These are phyloP conservation scores for Kalmusia sp. DNA, from an alignment of 2,329 filamentous ascomycete genomes.

Conservation along the genomic window DNA sequence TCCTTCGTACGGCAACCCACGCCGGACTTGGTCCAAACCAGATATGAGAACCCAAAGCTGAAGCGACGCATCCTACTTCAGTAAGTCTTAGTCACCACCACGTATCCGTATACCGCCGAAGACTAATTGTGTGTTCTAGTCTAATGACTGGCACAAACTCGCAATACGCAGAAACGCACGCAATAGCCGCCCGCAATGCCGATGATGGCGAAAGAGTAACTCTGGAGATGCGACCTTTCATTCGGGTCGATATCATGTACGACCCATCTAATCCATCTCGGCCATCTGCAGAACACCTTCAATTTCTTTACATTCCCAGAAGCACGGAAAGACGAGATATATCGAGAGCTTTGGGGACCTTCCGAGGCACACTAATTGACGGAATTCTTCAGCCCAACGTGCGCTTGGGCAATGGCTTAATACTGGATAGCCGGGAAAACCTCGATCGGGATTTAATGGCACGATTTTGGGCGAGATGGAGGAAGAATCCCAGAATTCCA, in stretches of 20 bases:
- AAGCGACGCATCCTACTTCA: constrained; percentile 20
- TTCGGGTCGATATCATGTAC: constrained; percentile 12
- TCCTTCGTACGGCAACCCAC: constrained; percentile 18
- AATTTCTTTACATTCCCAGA: constrained; percentile 4
- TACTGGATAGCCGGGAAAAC: neutral
- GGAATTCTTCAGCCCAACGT: constrained; percentile 29
- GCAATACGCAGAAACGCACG: too few relatives aligned
- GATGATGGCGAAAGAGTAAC: constrained; percentile 12
- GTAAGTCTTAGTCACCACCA: too few relatives aligned
- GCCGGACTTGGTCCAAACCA: constrained; percentile 13
- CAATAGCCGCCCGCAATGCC: constrained; percentile 19
- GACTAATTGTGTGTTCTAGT: too few relatives aligned
- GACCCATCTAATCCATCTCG: constrained; percentile 6
- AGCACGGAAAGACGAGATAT: neutral
- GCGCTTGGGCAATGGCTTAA: constrained; percentile 22
- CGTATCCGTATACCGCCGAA: too few relatives aligned
- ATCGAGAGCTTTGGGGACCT: constrained; percentile 15
- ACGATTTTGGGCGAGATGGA: too few relatives aligned
- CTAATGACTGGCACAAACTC: too few relatives aligned
- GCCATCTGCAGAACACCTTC: constrained; percentile 9
- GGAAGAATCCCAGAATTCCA: too few relatives aligned
- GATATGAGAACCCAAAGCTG: neutral
- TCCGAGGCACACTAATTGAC: constrained; percentile 28
- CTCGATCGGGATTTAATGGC: too few relatives aligned
- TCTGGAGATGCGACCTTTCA: constrained; percentile 13